Base-by-base conservation (phyloP, 2,329 filamentous ascomycete species). In the Cryphonectria naterciae region DNA sequence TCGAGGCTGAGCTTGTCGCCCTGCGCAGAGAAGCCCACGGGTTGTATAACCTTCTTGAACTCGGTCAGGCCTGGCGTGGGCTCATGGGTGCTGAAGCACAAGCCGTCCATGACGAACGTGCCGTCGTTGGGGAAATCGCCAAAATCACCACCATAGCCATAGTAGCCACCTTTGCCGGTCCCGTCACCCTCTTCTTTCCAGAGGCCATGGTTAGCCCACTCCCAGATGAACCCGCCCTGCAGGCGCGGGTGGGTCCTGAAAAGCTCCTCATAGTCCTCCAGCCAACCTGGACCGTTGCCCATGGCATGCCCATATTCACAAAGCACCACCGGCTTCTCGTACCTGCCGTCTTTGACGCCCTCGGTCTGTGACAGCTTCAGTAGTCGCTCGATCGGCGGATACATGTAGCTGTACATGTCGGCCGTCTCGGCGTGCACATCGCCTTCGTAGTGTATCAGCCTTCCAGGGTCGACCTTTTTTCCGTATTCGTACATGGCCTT, bases 211-310 rank as follows among this genome's bases (percentile, higher is more conserved):
- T 89, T 90, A 0, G 86, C 87, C 88, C 88, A 91, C 75, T 91
- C 88, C 88, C 89, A 91, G 74, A 91, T 86, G 72, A 86, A 90
- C 0, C 91, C 91, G 15, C 91, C 91, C 75, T 92, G 90, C 0
- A 93, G 83, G 2, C 85, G 84, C 0, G 85, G 85, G 71, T 91
- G 82, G 39, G 83, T 83, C 43, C 87, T 85, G 80, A 93, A 93
- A 0, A 85, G 84, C 56, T 89, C 83, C 65, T 91, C 83, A 72
- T 93, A 93, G 72, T 93, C 91, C 72, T 91, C 86, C 15, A 93
- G 83, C 46, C 87, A 87, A 1, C 92, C 91, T 0, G 92, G 92
- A 0, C 91, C 91, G 75, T 93, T 93, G 7, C 92, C 92, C 91
- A 93, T 93, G 1, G 92, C 90, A 75, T 88, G 86, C 0, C 79